A percentile compares a stretch with the other conserved stretches of the same genome.
Conservation (phyloP, 2,329 filamentous ascomycete genomes). For the Camillea tinctor region DNA sequence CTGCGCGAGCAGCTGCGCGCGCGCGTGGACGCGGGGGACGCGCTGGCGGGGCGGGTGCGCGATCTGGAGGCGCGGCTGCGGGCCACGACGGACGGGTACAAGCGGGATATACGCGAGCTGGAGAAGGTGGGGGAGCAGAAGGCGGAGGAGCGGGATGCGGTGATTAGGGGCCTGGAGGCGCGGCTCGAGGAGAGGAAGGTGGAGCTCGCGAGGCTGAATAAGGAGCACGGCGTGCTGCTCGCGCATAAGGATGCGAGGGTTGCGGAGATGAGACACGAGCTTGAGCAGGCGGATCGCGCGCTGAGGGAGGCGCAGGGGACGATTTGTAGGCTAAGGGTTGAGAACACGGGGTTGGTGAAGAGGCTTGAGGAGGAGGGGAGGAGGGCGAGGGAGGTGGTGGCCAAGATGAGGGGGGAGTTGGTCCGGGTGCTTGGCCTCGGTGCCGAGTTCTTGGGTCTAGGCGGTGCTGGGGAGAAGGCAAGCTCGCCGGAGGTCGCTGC, state of each 20-base stretch:
- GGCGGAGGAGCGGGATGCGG: conserved; percentile 12
- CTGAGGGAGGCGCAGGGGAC: conserved; percentile 48
- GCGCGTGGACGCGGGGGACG: conserved; percentile 51
- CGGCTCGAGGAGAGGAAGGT: conserved; percentile 41
- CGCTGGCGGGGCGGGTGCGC: conserved; percentile 37
- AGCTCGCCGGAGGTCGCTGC: conserved; percentile 1
- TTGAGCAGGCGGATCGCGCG: conserved; percentile 40
- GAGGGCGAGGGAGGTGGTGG: conserved; percentile 44
- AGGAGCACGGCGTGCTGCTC: conserved; percentile 45
- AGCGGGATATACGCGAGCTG: conserved; percentile 52
- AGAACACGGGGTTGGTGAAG: conserved; percentile 41
- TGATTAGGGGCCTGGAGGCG: conserved; percentile 42
- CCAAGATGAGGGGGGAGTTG: conserved; percentile 52
- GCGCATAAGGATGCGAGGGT: conserved; percentile 52
- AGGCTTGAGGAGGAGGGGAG: conserved; percentile 38
- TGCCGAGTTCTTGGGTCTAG: conserved; percentile 39
- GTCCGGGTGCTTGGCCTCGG: conserved; percentile 47
- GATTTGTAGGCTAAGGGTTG: conserved; percentile 44
- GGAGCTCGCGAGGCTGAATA: conserved; percentile 35
- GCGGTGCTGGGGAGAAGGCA: conserved; percentile 27
- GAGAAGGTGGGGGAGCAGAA: conserved; percentile 51
- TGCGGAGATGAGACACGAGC: conserved; percentile 46
- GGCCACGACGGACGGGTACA: conserved; percentile 51
- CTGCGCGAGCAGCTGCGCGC: conserved; percentile 57
- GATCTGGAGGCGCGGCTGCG: conserved; percentile 48